Evolutionary conservation across 768 basidiomycete genomes (phyloP), one percentile per base, ranked within the genome.

Genomic region (Lactarius evosmus): DNA sequence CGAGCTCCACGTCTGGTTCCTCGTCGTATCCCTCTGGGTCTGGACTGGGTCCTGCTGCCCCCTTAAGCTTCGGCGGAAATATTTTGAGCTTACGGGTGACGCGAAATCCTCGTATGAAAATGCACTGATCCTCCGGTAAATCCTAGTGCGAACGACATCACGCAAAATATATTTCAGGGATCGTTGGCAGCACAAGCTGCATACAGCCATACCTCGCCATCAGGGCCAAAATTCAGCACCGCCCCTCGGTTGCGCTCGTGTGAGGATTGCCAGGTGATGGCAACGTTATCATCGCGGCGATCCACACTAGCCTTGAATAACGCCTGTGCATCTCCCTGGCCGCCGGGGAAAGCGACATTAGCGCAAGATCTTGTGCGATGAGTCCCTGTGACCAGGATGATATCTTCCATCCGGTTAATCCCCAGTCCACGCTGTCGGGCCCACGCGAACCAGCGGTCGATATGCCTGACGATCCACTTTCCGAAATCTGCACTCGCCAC

Each of bases 301-400:
- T 29, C 7, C 25, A 40, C 38, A 14, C 40, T 17, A 9, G 29
- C 55, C 16, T n/a, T 7, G 29, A 40, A 56, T 56, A 38, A 56
- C 17, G 17, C 38, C 14, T 29, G 36, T n/a, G 36, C 25, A 29
- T 56, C 55, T 19, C 17, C 38, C 16, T 56, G 56, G 34, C 29
- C 6, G 27, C 22, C 55, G 16, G 40, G 27, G 38, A 56, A 56
- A n/a, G 38, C 38, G n/a, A 40, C 25, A 27, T 56, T 56, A 56
- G 55, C 12, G 38, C 55, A 56, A n/a, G 55, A 56, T 27, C 36
- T 29, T 11, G 55, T 29, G 38, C 55, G 36, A 29, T 56, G 36
- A 29, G 36, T 40, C 22, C 55, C 55, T 19, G 55, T 56, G 27
- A 56, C 55, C 4, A 36, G 36, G 6, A 36, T 4, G 36, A 36